Evolutionary conservation across 78 protist species (phyloP).

Genomic region (Cavenderia fasciculata): DNA sequence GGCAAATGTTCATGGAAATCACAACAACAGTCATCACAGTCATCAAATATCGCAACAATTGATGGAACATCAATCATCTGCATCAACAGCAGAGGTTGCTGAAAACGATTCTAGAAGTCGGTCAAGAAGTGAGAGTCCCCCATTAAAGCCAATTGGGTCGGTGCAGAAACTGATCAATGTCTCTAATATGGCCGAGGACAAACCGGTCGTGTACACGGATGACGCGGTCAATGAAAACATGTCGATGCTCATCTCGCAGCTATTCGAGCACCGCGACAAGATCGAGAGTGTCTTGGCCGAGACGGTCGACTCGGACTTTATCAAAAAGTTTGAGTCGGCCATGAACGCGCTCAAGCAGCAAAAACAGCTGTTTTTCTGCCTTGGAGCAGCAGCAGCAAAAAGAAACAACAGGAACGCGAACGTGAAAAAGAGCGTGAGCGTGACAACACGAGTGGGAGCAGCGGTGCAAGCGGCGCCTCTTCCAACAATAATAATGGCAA

Average conservation of each 20-base stretch:
- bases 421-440: too few relatives aligned
- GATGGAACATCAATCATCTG: too few relatives aligned
- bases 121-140: not conserved
- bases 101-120: too few relatives aligned
- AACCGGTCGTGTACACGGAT: not conserved
- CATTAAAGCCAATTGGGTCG: not conserved
- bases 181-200: not conserved
- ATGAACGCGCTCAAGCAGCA: slow-evolving; percentile 1
- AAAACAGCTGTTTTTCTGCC: too few relatives aligned
- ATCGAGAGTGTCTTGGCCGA: not conserved
- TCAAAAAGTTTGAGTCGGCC: slow-evolving; percentile 10
- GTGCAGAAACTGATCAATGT: not conserved
- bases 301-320: not conserved
- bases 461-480: not conserved
- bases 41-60: too few relatives aligned
- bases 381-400: slow-evolving; percentile 20
- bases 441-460: too few relatives aligned
- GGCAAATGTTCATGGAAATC: slow-evolving; percentile 1
- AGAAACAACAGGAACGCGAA: too few relatives aligned
- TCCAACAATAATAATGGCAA: not conserved
- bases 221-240: slow-evolving; percentile 5
- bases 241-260: not conserved
- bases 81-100: too few relatives aligned
- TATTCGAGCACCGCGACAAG: slow-evolving; percentile 30
- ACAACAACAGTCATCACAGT: too few relatives aligned